Conservation (phyloP, 768 basidiomycete genomes). For the Leccinum disarticulatum region DNA sequence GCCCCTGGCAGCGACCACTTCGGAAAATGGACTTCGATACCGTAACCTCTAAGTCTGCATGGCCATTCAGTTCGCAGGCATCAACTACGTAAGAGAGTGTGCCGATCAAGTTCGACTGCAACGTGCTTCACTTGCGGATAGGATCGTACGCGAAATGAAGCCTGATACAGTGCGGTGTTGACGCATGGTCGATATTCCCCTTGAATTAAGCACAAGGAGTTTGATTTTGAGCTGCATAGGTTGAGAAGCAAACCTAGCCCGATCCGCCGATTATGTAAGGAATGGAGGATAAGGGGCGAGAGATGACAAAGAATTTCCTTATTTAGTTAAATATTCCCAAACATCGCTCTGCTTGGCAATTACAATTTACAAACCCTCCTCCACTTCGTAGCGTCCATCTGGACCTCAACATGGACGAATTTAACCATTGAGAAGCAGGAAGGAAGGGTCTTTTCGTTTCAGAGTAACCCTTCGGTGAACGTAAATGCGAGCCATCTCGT, state of each 20-base stretch:
- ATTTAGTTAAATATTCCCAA: too few species aligned
- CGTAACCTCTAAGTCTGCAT: neutral
- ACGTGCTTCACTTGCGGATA: neutral
- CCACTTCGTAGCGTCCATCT: too few species aligned
- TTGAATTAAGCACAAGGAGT: neutral
- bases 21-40: neutral
- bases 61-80: neutral
- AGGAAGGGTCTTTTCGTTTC: too few species aligned
- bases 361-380: too few species aligned
- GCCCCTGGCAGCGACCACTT: neutral
- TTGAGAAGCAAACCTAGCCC: neutral
- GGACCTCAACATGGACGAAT: too few species aligned
- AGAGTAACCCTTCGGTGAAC: too few species aligned
- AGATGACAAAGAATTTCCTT: too few species aligned
- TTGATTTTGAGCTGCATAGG: neutral
- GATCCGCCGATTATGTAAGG: too few species aligned
- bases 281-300: too few species aligned
- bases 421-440: too few species aligned
- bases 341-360: too few species aligned
- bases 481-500: too few species aligned
- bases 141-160: constrained; percentile 4
- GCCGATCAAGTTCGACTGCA: neutral
- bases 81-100: neutral
- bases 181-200: neutral
- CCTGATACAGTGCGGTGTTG: neutral